Percentiles rank a stretch among this genome's conserved stretches.
These are phyloP conservation scores for Ustilago tritici DNA, from an alignment of 1,284 basidiomycete genomes.

Conservation along the genomic window DNA sequence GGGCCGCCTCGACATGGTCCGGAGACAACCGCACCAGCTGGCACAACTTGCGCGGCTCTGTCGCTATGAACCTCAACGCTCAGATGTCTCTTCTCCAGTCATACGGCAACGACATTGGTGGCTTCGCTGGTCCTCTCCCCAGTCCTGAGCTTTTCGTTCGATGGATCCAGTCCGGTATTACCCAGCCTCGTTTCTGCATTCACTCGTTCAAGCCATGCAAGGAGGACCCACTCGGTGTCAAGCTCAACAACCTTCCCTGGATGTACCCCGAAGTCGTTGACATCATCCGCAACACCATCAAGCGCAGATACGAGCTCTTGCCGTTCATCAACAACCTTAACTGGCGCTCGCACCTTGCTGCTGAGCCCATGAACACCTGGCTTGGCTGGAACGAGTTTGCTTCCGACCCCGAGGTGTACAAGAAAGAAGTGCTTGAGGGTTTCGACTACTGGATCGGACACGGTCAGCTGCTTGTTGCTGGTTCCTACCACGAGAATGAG, in stretches of 20 bases:
- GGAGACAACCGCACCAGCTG: conserved; percentile 71
- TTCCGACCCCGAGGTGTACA: conserved; percentile 70
- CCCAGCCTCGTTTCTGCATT: conserved; percentile 59
- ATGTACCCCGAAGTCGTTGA: conserved; percentile 72
- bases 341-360: conserved; percentile 70
- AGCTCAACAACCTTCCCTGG: conserved; percentile 71
- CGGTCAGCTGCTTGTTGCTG: conserved; percentile 69
- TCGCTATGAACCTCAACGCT: conserved; percentile 67
- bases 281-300: conserved; percentile 70
- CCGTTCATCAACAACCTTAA: conserved; percentile 70
- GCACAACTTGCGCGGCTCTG: conserved; percentile 71
- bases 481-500: conserved; percentile 69
- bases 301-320: conserved; percentile 71
- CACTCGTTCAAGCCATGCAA: conserved; percentile 72
- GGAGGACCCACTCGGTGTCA: conserved; percentile 68
- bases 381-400: conserved; percentile 71
- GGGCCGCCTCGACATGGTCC: conserved; percentile 71
- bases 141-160: conserved; percentile 71
- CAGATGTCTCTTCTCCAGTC: conserved; percentile 68
- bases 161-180: conserved; percentile 71
- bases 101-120: conserved; percentile 70
- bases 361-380: conserved; percentile 71
- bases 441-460: conserved; percentile 72
- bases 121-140: conserved; percentile 71
- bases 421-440: conserved; percentile 68